Evolutionary conservation across 495 filamentous ascomycete species (phyloP).

Genomic region (Penicillium waksmanii): DNA sequence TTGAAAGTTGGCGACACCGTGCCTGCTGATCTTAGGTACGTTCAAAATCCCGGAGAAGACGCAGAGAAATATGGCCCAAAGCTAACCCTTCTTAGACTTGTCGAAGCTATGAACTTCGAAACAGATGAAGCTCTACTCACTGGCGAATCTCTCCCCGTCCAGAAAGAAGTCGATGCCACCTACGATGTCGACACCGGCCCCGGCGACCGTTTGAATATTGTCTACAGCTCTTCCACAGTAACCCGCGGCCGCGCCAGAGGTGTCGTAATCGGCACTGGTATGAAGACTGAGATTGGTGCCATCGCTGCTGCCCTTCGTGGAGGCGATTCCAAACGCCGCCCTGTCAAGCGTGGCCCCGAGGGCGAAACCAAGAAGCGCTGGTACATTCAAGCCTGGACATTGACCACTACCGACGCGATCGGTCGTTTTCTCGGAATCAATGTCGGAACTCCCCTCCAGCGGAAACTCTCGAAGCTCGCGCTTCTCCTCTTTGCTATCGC

Average conservation of each 20-base stretch:
- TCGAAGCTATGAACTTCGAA: slow-evolving; percentile 72
- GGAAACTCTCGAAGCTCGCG: slow-evolving; percentile 71
- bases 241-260: slow-evolving; percentile 71
- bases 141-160: slow-evolving; percentile 76
- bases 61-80: background rate
- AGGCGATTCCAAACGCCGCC: slow-evolving; percentile 47
- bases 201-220: slow-evolving; percentile 73
- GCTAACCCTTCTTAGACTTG: slow-evolving; percentile 38
- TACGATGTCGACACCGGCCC: slow-evolving; percentile 58
- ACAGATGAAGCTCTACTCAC: slow-evolving; percentile 76
- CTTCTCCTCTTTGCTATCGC: slow-evolving; percentile 70
- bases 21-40: slow-evolving; percentile 67
- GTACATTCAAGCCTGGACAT: slow-evolving; percentile 69
- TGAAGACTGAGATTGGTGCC: slow-evolving; percentile 71
- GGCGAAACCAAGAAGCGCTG: slow-evolving; percentile 64
- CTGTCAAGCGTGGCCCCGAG: slow-evolving; percentile 59
- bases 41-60: background rate
- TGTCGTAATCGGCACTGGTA: slow-evolving; percentile 71
- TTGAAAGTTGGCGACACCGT: slow-evolving; percentile 85
- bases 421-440: slow-evolving; percentile 73
- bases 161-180: slow-evolving; percentile 54
- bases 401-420: slow-evolving; percentile 67
- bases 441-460: slow-evolving; percentile 69
- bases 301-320: slow-evolving; percentile 67
- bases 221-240: slow-evolving; percentile 71